These are phyloP conservation scores for Arabidopsis hybrid DNA, from an alignment of 441 rosid species.

Conservation along the genomic window DNA sequence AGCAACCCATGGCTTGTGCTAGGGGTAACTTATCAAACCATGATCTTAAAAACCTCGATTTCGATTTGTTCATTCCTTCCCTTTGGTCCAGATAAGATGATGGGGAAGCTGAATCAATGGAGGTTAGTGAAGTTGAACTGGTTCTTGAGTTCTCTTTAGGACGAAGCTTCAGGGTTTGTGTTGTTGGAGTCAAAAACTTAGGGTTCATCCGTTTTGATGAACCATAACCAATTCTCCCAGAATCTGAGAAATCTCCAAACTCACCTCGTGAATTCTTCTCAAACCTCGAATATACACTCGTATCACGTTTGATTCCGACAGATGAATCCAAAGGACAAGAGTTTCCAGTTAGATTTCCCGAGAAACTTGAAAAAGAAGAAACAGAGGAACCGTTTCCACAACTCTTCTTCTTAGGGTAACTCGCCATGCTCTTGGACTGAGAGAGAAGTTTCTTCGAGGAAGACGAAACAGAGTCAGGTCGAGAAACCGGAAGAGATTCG, in stretches of 20 bases:
- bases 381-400: not conserved
- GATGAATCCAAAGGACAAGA: conserved; percentile 19
- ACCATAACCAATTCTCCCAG: not conserved
- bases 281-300: too few species aligned
- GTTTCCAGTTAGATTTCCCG: not conserved
- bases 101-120: conserved; percentile 19
- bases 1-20: conserved; percentile 58
- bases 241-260: not conserved
- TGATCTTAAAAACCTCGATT: conserved; percentile 28
- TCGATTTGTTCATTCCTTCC: conserved; percentile 19
- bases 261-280: not conserved
- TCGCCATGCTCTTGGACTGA: conserved; percentile 38
- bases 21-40: conserved; percentile 53
- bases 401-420: conserved; percentile 7
- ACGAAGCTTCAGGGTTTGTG: conserved; percentile 3
- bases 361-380: conserved; percentile 1
- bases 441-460: conserved; percentile 17
- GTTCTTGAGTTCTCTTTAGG: conserved; percentile 5
- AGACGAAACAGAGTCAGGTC: conserved; percentile 22
- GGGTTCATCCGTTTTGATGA: not conserved
- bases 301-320: not conserved
- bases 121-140: conserved; percentile 13
- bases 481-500: conserved; percentile 60
- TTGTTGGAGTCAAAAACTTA: not conserved
- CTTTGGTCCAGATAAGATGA: conserved; percentile 1